Conservation (phyloP, 768 basidiomycete genomes). For the Boletellus emodensis region DNA sequence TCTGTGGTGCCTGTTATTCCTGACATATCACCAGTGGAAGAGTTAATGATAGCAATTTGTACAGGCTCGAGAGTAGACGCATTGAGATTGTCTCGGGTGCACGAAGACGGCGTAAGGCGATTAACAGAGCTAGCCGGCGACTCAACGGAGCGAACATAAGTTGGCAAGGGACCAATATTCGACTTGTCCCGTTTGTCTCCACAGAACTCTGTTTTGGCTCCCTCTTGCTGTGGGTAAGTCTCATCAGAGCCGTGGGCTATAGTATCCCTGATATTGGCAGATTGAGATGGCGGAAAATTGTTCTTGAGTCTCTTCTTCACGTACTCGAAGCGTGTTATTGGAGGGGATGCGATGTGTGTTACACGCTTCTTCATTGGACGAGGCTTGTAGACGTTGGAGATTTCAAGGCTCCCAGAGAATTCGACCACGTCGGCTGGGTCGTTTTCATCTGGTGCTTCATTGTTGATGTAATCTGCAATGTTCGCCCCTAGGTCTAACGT, state of each 20-base stretch:
- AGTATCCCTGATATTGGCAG: not conserved
- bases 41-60: conserved; percentile 30
- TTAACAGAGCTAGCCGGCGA: not conserved
- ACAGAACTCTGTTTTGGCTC: conserved; percentile 35
- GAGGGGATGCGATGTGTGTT: conserved; percentile 30
- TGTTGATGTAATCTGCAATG: conserved; percentile 29
- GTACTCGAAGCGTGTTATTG: conserved; percentile 3
- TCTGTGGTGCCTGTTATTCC: not conserved
- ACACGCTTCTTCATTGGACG: conserved; percentile 52
- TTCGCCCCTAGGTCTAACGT: conserved; percentile 47
- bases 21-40: conserved; percentile 3
- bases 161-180: conserved; percentile 26
- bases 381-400: conserved; percentile 70
- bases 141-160: conserved; percentile 10
- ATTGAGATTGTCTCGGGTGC: conserved; percentile 6
- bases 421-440: conserved; percentile 3
- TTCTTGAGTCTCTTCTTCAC: conserved; percentile 29
- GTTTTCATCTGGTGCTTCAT: conserved; percentile 8
- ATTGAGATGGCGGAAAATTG: conserved; percentile 11
- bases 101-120: not conserved
- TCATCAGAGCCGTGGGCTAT: not conserved
- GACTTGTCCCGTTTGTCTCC: conserved; percentile 48
- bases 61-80: conserved; percentile 29
- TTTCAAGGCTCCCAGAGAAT: conserved; percentile 57
- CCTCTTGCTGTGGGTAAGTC: conserved; percentile 6